Evolutionary conservation across 139 green algal genomes (phyloP).

Genomic region (Chlorella vulgaris): DNA sequence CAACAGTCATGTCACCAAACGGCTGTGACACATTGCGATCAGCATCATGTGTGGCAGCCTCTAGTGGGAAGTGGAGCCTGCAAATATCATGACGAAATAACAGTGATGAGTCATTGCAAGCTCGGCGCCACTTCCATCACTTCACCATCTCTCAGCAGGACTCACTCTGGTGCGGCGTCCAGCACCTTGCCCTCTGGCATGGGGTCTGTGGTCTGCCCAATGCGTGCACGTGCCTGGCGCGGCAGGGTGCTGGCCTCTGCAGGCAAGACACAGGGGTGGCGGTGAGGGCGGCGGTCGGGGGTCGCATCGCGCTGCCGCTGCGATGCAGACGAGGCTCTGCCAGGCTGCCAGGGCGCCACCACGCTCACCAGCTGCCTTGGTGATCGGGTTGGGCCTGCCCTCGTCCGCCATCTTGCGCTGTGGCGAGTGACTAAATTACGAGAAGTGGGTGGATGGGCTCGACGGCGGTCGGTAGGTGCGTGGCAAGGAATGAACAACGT

Average conservation of each 20-base stretch:
- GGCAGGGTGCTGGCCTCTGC: constrained; percentile 36
- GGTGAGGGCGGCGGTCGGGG: too few species aligned
- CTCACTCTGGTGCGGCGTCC: constrained; percentile 23
- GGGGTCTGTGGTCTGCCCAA: constrained; percentile 22
- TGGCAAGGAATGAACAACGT: too few species aligned
- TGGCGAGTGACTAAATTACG: too few species aligned
- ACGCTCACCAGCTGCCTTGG: constrained; percentile 19
- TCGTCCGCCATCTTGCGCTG: neutral
- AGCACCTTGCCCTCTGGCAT: constrained; percentile 31
- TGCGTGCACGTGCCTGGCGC: constrained; percentile 28
- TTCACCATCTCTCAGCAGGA: neutral
- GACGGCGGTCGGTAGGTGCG: too few species aligned
- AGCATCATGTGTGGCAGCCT: constrained; percentile 25
- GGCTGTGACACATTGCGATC: neutral
- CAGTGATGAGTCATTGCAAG: neutral
- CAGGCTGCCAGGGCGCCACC: too few species aligned
- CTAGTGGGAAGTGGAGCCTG: constrained; percentile 34
- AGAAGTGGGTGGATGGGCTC: too few species aligned
- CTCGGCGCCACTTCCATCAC: neutral
- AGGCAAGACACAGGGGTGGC: neutral
- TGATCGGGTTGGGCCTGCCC: constrained; percentile 12
- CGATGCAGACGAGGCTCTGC: too few species aligned
- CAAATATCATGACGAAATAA: neutral
- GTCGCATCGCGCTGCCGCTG: too few species aligned
- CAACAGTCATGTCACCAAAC: neutral